Evolutionary conservation across 805 yeast genomes (phyloP), one percentile per base, ranked within the genome.

Genomic region (Lipomyces chichibuensis): DNA sequence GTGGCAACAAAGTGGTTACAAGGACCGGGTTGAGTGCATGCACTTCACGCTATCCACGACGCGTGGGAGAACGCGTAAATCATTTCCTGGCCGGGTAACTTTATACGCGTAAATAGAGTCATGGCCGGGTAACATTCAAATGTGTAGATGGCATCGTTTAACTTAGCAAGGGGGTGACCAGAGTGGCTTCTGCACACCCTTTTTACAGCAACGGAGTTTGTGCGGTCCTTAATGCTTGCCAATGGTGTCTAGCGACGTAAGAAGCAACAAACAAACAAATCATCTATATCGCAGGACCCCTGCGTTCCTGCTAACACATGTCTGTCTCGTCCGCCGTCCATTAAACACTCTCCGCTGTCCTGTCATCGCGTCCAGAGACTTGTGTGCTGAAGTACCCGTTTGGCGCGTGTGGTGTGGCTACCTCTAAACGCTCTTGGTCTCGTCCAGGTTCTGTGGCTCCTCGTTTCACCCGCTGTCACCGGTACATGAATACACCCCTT

Each of bases 261-360:
- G n/a, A 52, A 52, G 55, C 33, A 52, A 52, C 33, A 52, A 52
- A 52, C 55, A 52, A 52, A 52, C 55, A 49, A 49, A 49, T 20
- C 53, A 20, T 29, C 55, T 13, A 23, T 14, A 1, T 2, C 13
- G 2, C 23, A 13, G 25, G 32, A 29, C 55, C n/a, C 33, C 33
- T 29, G 55, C 29, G 49, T 43, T 7, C 49, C 23, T 17, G 49
- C 23, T 17, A 43, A 43, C 39, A n/a, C 23, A 43, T 43, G 20
- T 17, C 23, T n/a, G 49, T 3, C 49, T 43, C 20, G 49, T 43
- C 20, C 23, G 9, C 20, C 8, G 49, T n/a, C 11, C 20, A 43
- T n/a, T 43, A 43, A 14, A 43, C 6, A 43, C 43, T n/a, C 23
- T 43, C 49, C 23, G 49, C 14, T 11, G 8, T 43, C 9, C 5